Base-by-base conservation (phyloP, 2,329 filamentous ascomycete genomes). In the Lachnellula suecica region DNA sequence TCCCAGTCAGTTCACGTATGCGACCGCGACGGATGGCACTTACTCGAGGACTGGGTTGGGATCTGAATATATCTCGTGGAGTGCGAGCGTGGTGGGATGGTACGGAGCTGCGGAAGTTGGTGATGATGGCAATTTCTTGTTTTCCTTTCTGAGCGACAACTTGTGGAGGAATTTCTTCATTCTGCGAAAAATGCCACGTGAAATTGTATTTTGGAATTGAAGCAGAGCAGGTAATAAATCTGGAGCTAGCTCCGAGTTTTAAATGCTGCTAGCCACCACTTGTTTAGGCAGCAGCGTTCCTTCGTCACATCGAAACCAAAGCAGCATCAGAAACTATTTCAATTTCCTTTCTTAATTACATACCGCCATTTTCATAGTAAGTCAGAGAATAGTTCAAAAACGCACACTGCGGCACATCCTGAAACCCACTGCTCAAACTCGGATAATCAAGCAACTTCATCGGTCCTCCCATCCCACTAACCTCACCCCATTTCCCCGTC, bases 401-500 rank as follows among this genome's bases (percentile, higher is more conserved):
- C 7, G 64, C 67, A 59, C 77, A 79, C 66, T 79, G 76, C 54
- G 71, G 65, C 52, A 76, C 65, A 63, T 81, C 76, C 31, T 72
- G 65, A 57, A 77, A 79, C 0, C 59, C 54, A 5, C 65, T 68
- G 7, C 64, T 68, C 34, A 59, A 64, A 27, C 71, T 68, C 0
- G 75, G 74, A 58, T 70, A 78, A 63, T 79, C 74, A 53, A 79
- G 59, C 10, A 73, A 56, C 57, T 72, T 70, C 25, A 77, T 70
- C 22, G 71, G 72, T 0, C 71, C 73, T 5, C 65, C 66, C 49
- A 64, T 62, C 1, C 66, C 68, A 34, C 60, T 64, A 2, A 78
- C 73, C 6, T 66, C 59, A 4, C 64, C 54, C 74, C 76, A 77
- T 7, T 57, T 57, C 0, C 76, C 76, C 10, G 69, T 71, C 45